Conservation (phyloP, 164 flowering plant genomes). For the Vitis riparia region DNA sequence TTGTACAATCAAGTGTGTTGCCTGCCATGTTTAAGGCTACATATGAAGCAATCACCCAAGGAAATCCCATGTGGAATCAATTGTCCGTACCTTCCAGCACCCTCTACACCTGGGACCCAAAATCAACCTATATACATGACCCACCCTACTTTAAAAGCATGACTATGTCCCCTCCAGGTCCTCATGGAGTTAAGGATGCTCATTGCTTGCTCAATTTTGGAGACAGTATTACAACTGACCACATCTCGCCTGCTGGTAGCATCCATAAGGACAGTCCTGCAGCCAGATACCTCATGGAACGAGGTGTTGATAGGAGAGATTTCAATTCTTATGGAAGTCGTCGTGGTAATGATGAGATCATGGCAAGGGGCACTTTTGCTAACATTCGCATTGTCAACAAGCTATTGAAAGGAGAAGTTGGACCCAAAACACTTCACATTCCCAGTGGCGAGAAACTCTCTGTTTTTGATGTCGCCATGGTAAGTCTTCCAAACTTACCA, state of each 20-base stretch:
- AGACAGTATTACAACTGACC: constrained; percentile 83
- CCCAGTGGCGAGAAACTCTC: constrained; percentile 66
- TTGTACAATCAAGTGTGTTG: constrained; percentile 67
- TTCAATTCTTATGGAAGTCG: constrained; percentile 81
- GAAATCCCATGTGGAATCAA: constrained; percentile 76
- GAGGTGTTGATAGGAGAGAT: constrained; percentile 67
- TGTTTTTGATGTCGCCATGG: constrained; percentile 71
- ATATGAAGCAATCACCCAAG: constrained; percentile 74
- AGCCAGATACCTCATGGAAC: constrained; percentile 64
- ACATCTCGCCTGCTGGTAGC: constrained; percentile 87
- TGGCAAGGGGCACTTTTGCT: constrained; percentile 77
- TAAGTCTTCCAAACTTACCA: constrained; percentile 15
- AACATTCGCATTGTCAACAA: constrained; percentile 73
- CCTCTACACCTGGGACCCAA: constrained; percentile 67
- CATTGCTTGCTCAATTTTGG: constrained; percentile 76
- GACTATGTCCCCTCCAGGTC: constrained; percentile 70
- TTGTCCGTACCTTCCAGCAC: constrained; percentile 58
- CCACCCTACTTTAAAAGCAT: constrained; percentile 70
- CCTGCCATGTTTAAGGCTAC: constrained; percentile 75
- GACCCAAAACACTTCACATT: constrained; percentile 70
- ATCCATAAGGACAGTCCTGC: constrained; percentile 81
- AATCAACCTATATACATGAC: constrained; percentile 69
- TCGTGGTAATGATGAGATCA: constrained; percentile 76
- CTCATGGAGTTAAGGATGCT: constrained; percentile 66
- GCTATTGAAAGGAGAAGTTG: constrained; percentile 66